These are phyloP conservation scores for Claviceps africana DNA, from an alignment of 2,329 filamentous ascomycete species.

Conservation along the genomic window DNA sequence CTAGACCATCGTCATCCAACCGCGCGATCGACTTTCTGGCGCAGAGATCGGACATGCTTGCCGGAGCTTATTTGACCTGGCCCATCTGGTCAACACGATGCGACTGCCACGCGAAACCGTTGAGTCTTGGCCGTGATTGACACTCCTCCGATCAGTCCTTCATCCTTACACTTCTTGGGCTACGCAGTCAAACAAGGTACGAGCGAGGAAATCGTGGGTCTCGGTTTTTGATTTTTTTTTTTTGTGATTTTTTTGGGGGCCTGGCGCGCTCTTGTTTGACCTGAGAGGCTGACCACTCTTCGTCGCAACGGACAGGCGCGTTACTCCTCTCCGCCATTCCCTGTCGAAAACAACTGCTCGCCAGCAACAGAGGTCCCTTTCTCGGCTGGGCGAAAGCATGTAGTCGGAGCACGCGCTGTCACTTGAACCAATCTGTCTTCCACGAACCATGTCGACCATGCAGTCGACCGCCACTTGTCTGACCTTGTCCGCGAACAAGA, in stretches of 20 bases:
- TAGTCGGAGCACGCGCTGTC: background rate
- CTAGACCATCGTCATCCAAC: background rate
- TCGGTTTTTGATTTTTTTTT: background rate
- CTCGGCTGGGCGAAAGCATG: background rate
- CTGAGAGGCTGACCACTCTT: background rate
- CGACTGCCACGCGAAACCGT: background rate
- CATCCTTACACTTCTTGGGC: background rate
- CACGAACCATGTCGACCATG: background rate
- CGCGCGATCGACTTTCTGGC: background rate
- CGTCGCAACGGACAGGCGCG: background rate
- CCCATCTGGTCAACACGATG: background rate
- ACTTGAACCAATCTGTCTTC: background rate
- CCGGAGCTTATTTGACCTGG: background rate
- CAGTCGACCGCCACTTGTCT: background rate
- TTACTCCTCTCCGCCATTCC: background rate
- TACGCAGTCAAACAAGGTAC: conserved; percentile 1
- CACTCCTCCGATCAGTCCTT: background rate
- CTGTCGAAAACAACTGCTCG: background rate
- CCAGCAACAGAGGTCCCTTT: no score
- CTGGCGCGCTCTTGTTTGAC: background rate
- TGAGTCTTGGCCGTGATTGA: background rate
- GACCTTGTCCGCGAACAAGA: background rate
- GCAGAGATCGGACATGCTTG: background rate
- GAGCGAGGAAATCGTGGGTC: background rate
- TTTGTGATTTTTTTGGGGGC: background rate